Conservation (phyloP, 495 filamentous ascomycete species). For the Apiosordaria backusii region DNA sequence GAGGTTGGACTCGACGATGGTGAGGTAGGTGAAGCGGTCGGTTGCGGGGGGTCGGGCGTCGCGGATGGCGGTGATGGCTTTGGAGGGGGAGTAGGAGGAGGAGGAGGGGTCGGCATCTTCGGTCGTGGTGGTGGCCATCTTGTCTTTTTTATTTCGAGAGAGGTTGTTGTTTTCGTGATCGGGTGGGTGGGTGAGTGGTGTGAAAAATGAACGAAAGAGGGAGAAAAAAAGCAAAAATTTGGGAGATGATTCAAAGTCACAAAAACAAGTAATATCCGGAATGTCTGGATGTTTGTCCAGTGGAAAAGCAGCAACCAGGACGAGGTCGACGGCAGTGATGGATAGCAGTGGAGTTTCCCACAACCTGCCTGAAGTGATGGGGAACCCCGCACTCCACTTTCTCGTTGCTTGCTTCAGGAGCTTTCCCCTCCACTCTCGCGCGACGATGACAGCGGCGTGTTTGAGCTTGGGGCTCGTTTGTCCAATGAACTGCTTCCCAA, state of each 20-base stretch:
- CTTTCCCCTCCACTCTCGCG: not conserved
- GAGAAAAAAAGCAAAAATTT: not conserved
- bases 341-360: not conserved
- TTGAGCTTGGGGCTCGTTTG: not conserved
- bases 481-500: not conserved
- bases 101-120: too few species aligned
- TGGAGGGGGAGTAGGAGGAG: slow-evolving; percentile 26
- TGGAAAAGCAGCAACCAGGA: not conserved
- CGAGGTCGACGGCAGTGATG: not conserved
- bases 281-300: not conserved
- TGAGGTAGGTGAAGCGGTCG: slow-evolving; percentile 85
- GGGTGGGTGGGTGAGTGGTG: not conserved
- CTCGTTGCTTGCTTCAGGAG: not conserved
- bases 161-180: not conserved
- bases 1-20: slow-evolving; percentile 81
- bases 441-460: not conserved
- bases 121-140: not conserved
- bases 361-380: not conserved
- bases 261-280: too few species aligned
- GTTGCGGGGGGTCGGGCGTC: slow-evolving; percentile 61
- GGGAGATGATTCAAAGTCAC: not conserved
- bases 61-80: slow-evolving; percentile 41
- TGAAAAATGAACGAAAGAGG: not conserved
- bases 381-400: not conserved
- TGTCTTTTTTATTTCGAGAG: not conserved